A percentile compares a stretch with the other conserved stretches of the same genome.
Evolutionary conservation across 2,329 filamentous ascomycete genomes (phyloP).

Genomic region (Teratosphaeria epicoccoides): DNA sequence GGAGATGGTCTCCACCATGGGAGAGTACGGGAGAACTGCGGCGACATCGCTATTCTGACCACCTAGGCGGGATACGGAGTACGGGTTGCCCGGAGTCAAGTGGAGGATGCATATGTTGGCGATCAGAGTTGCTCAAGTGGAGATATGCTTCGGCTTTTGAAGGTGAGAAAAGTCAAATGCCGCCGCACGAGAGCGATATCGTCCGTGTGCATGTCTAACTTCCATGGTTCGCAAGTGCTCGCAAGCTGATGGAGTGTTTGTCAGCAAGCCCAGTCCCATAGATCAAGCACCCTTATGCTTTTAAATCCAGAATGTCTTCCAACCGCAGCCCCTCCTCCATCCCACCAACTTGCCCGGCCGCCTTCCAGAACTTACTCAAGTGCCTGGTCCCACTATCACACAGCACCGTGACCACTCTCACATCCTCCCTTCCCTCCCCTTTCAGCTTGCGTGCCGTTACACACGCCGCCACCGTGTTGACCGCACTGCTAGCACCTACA

Average conservation of each 20-base stretch:
- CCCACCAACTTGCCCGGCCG: constrained; percentile 54
- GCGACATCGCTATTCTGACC: not conserved
- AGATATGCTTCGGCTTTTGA: not conserved
- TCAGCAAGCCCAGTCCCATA: not conserved
- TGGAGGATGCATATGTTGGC: not conserved
- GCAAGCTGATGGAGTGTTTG: not conserved
- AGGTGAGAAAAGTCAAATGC: too few relatives aligned
- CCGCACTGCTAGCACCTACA: constrained; percentile 85
- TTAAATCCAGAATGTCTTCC: constrained; percentile 44
- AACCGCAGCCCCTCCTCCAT: constrained; percentile 37
- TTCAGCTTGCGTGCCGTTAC: constrained; percentile 52
- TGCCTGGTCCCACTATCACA: constrained; percentile 69
- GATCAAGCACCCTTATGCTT: constrained; percentile 1
- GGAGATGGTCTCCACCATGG: not conserved
- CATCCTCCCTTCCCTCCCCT: constrained; percentile 29
- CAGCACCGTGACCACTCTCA: constrained; percentile 66
- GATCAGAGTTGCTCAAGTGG: not conserved
- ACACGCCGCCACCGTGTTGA: constrained; percentile 81
- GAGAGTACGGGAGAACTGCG: not conserved
- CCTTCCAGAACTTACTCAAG: constrained; percentile 75
- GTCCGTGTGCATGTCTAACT: constrained; percentile 41
- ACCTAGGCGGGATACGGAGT: too few relatives aligned
- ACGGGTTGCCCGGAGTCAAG: too few relatives aligned
- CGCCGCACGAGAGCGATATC: not conserved
- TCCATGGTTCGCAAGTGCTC: not conserved